Evolutionary conservation across 352 stramenopile genomes (phyloP), one percentile per base, ranked within the genome.

Genomic region (Hyaloperonospora brassicae): DNA sequence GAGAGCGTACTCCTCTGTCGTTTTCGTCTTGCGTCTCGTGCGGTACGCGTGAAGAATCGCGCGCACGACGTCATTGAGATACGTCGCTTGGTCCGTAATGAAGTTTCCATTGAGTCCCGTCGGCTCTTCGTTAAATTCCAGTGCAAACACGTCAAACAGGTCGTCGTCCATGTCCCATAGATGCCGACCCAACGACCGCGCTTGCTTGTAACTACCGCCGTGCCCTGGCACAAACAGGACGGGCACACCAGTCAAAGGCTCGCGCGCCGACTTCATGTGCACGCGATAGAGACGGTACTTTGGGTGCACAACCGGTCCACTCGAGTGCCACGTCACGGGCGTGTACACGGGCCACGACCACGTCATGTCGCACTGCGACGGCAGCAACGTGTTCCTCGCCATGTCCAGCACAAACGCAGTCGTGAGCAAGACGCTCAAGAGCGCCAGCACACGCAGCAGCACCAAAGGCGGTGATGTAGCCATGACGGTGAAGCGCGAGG

Each of bases 281-380:
- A 93, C 73, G 23, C 64, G 68, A 43, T 75, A 70, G 38, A 93
- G 68, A 34, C 59, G 30, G 56, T 93, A 93, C 55, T 90, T 93
- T 58, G 59, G 42, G 51, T 89, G 79, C 1, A 41, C 59, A 13
- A 54, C 52, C 5, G 46, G 17, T 17, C 17, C 17, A 17, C 17
- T 24, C 14, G 51, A 45, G 36, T 64, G 68, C 64, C 74, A 76
- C 31, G 47, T 47, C 21, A 89, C 64, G 24, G 52, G 65, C 55
- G 79, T 73, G 64, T 93, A 95, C 53, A 93, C 70, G 46, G 82
- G 83, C 70, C 73, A 86, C 17, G 82, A 93, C 65, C 86, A 92
- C 41, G 85, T 93, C 83, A 95, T 95, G 27, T 86, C 73, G 54
- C 85, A 95, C 31, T 50, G 47, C 13, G 77, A 87, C 24, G 61